Conservation (phyloP, 2,329 filamentous ascomycete species). For the Calonectria pseudoturangicola region DNA sequence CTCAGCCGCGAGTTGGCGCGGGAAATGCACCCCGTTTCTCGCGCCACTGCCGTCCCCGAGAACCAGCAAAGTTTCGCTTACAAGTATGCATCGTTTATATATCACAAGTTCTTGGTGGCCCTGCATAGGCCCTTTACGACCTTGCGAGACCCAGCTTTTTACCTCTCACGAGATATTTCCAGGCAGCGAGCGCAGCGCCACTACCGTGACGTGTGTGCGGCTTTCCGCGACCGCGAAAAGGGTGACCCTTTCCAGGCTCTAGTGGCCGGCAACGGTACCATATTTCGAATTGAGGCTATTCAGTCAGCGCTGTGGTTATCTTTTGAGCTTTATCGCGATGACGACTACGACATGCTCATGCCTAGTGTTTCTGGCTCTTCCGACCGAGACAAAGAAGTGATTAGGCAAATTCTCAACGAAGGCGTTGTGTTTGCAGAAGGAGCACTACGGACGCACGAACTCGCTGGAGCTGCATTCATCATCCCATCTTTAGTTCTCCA, state of each 20-base stretch:
- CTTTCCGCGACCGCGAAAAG: conserved; percentile 1
- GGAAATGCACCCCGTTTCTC: background rate
- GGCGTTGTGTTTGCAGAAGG: background rate
- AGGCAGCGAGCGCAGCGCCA: background rate
- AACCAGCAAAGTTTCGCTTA: background rate
- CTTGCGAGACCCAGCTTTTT: background rate
- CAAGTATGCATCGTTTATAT: conserved; percentile 6
- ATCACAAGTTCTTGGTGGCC: conserved; percentile 11
- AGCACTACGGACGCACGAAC: background rate
- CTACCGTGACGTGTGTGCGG: conserved; percentile 6
- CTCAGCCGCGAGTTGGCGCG: background rate
- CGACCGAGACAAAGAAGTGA: background rate
- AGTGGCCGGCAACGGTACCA: background rate
- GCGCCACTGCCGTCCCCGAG: background rate
- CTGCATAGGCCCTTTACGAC: conserved; percentile 1
- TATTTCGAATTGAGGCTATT: conserved; percentile 12
- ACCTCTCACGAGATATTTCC: conserved; percentile 15
- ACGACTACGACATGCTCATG: conserved; percentile 11
- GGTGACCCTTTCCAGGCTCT: conserved; percentile 1
- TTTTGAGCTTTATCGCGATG: conserved; percentile 8
- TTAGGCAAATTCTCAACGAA: background rate
- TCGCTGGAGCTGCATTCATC: background rate
- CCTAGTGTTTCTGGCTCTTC: background rate
- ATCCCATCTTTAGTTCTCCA: background rate
- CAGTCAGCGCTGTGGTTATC: conserved; percentile 12